Evolutionary conservation across 345 rosid species (phyloP), one percentile per base, ranked within the genome.

Genomic region (Eucalyptus caleyi): DNA sequence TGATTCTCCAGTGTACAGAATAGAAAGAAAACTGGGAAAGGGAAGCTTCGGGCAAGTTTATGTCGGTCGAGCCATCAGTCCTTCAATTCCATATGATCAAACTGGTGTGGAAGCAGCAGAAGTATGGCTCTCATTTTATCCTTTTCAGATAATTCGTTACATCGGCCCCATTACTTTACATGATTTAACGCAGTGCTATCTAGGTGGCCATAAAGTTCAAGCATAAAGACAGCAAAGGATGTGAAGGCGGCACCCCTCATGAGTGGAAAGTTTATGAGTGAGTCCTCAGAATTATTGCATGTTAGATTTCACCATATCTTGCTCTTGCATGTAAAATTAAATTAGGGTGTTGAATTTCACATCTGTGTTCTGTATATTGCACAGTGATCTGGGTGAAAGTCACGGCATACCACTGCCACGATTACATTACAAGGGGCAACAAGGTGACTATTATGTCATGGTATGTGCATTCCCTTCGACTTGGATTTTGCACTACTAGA

Each of bases 191-290:
- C 44, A 11, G 2, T 0, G 5, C 44, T 16, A 37, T 51, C 30
- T 69, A 97, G 99, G 99, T 97, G 60, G 99, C 99, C 11, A 93
- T 98, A 91, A 98, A 98, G 90, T 96, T 98, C 85, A 98, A 97
- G 94, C 98, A 97, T 88, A 94, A 94, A 90, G 95, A 92, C 91
- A 95, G 99, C 94, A 95, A 97, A 94, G 99, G 99, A 88, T 95
- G 98, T 91, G 96, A 91, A 92, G 93, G 94, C 91, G 97, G 98
- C 56, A 97, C 98, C 11, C 99, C 99, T 2, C 93, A 94, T 65
- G 99, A 97, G 96, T 97, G 99, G 99, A 98, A 97, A 95, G 99
- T 97, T 91, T 97, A 97, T 94, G 93, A 90, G 99, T 97, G 91
- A 53, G 51, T 51, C 86, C 88, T 82, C n/a, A 34, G 30, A 9